Evolutionary conservation across 169 alveolate genomes (phyloP).

Genomic region (Eimeria necatrix): DNA sequence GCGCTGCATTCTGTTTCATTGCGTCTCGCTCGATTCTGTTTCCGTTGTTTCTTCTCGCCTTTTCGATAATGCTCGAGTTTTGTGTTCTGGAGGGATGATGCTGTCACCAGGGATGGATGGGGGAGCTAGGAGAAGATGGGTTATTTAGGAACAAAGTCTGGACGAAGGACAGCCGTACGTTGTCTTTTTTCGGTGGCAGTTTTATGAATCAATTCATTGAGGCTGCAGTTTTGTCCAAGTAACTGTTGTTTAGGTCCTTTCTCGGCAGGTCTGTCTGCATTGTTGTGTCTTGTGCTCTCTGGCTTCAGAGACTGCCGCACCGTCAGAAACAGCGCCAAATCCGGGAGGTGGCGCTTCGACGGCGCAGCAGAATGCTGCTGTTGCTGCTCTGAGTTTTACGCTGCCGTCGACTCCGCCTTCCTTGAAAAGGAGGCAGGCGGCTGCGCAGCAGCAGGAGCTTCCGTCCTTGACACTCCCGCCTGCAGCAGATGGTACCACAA

Average conservation of each 20-base stretch:
- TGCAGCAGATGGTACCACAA: constrained; percentile 33
- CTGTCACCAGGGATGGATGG: constrained; percentile 66
- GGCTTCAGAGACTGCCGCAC: constrained; percentile 69
- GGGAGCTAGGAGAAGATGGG: constrained; percentile 77
- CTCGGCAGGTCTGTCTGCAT: neutral
- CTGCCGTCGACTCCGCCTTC: constrained; percentile 81
- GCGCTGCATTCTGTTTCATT: too few species aligned
- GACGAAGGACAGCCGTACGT: constrained; percentile 65
- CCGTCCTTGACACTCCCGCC: constrained; percentile 56
- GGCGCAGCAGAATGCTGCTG: constrained; percentile 77
- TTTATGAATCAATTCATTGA: too few species aligned
- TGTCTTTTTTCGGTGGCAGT: too few species aligned
- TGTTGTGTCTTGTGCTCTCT: neutral
- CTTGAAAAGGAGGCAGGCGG: constrained; percentile 65
- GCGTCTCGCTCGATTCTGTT: too few species aligned
- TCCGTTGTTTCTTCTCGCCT: neutral
- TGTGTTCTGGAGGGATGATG: neutral
- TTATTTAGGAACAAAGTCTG: constrained; percentile 76
- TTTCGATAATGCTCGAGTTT: neutral
- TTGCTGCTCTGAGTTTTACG: constrained; percentile 77
- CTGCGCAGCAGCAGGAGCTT: constrained; percentile 65
- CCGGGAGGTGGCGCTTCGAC: constrained; percentile 28
- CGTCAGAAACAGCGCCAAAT: constrained; percentile 40
- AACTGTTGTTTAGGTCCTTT: neutral
- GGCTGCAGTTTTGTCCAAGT: neutral